Evolutionary conservation across 2,329 filamentous ascomycete species (phyloP).

Genomic region (Cladosporium sp.): DNA sequence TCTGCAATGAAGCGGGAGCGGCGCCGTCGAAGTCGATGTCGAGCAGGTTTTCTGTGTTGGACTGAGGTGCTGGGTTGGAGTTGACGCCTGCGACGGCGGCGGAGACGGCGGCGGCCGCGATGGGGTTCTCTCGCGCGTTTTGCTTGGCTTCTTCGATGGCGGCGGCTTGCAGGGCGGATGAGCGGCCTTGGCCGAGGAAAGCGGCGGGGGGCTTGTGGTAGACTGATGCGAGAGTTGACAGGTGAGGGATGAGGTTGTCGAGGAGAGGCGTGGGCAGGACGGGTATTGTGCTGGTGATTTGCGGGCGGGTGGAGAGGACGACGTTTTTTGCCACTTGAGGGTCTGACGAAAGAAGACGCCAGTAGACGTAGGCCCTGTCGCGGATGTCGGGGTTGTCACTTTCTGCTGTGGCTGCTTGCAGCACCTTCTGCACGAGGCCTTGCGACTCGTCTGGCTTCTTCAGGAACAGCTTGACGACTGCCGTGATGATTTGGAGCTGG

Average conservation of each 20-base stretch:
- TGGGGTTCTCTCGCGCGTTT: slow-evolving; percentile 88
- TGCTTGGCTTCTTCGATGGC: slow-evolving; percentile 95
- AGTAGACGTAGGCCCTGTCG: slow-evolving; percentile 96
- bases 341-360: slow-evolving; percentile 91
- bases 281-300: slow-evolving; percentile 90
- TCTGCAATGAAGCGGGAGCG: slow-evolving; percentile 80
- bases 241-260: slow-evolving; percentile 83
- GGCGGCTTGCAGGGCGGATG: slow-evolving; percentile 88
- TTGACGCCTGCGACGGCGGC: slow-evolving; percentile 52
- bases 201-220: slow-evolving; percentile 98
- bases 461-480: slow-evolving; percentile 94
- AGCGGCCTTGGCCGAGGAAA: slow-evolving; percentile 94
- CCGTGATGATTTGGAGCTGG: slow-evolving; percentile 96
- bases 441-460: slow-evolving; percentile 95
- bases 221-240: slow-evolving; percentile 92
- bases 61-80: slow-evolving; percentile 48
- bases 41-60: slow-evolving; percentile 87
- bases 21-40: slow-evolving; percentile 96
- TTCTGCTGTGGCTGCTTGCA: slow-evolving; percentile 87
- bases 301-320: slow-evolving; percentile 88
- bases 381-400: slow-evolving; percentile 98
- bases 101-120: slow-evolving; percentile 76
- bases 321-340: slow-evolving; percentile 88
- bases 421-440: slow-evolving; percentile 85
- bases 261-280: slow-evolving; percentile 78